A percentile compares a stretch with the other conserved stretches of the same genome.
Conservation (phyloP, 2,329 filamentous ascomycete genomes). For the Beauveria sp. region DNA sequence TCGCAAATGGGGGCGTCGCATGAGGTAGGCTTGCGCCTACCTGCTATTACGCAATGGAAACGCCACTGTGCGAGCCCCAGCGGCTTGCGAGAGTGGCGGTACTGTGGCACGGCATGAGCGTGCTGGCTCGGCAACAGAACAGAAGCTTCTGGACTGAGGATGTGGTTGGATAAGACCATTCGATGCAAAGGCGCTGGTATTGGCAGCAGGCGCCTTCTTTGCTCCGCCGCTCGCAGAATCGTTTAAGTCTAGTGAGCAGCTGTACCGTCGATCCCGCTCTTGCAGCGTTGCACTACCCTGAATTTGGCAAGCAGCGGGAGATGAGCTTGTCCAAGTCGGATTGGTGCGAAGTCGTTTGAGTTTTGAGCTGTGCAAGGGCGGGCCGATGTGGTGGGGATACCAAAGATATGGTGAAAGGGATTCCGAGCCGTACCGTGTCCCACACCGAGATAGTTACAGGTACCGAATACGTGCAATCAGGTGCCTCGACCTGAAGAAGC, state of each 20-base stretch:
- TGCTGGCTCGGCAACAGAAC: neutral
- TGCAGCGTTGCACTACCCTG: neutral
- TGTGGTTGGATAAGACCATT: too few relatives aligned
- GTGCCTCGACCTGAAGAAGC: neutral
- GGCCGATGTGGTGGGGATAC: constrained; percentile 7
- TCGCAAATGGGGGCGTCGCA: neutral
- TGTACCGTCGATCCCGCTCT: neutral
- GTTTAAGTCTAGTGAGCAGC: neutral
- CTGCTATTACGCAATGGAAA: constrained; percentile 6
- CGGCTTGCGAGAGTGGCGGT: neutral
- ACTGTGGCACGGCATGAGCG: neutral
- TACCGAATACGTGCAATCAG: neutral
- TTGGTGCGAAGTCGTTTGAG: neutral
- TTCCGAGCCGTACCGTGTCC: constrained; percentile 17
- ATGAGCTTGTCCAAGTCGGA: neutral
- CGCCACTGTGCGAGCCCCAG: neutral
- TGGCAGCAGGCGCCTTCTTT: neutral
- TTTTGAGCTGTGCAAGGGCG: constrained; percentile 7
- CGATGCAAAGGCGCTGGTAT: too few relatives aligned
- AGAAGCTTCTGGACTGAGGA: neutral
- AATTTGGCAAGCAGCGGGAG: neutral
- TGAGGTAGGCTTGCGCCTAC: neutral
- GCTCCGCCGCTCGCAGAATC: neutral
- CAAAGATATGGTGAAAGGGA: constrained; percentile 8
- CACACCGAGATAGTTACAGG: constrained; percentile 2